Evolutionary conservation across 2,329 filamentous ascomycete genomes (phyloP).

Genomic region (Stachybotrys chartarum): DNA sequence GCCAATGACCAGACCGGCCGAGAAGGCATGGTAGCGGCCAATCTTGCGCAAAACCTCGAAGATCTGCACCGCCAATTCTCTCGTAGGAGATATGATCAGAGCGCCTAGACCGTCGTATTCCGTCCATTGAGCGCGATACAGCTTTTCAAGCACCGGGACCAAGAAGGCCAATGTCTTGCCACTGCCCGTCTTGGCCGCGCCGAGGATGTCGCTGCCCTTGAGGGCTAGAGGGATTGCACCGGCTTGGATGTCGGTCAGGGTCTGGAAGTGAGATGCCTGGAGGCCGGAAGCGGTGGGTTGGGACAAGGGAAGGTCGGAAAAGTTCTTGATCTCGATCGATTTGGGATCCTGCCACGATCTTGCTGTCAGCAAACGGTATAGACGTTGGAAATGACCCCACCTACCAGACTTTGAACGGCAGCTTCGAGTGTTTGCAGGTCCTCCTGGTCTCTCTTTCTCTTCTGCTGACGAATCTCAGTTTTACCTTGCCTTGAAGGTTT

Average conservation of each 20-base stretch:
- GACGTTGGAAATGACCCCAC: conserved; percentile 6
- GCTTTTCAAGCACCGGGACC: conserved; percentile 83
- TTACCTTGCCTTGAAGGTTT: conserved; percentile 20
- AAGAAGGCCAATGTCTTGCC: conserved; percentile 94
- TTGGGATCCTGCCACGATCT: conserved; percentile 48
- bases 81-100: conserved; percentile 86
- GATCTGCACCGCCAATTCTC: conserved; percentile 93
- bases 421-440: conserved; percentile 24
- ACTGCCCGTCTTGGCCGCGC: conserved; percentile 90
- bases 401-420: conserved; percentile 25
- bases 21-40: conserved; percentile 82
- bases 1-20: conserved; percentile 87
- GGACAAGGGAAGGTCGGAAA: conserved; percentile 81
- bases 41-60: conserved; percentile 91
- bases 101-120: conserved; percentile 88
- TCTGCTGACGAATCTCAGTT: conserved; percentile 25
- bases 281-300: conserved; percentile 72
- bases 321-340: conserved; percentile 53
- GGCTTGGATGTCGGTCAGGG: conserved; percentile 84
- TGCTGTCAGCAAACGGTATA: conserved; percentile 6
- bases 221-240: conserved; percentile 83
- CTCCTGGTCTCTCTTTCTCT: conserved; percentile 30
- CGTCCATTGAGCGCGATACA: conserved; percentile 84
- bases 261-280: conserved; percentile 80
- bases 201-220: conserved; percentile 80